Evolutionary conservation across 225 moss, liverwort and hornwort genomes (phyloP).

Genomic region (Asterella californica): DNA sequence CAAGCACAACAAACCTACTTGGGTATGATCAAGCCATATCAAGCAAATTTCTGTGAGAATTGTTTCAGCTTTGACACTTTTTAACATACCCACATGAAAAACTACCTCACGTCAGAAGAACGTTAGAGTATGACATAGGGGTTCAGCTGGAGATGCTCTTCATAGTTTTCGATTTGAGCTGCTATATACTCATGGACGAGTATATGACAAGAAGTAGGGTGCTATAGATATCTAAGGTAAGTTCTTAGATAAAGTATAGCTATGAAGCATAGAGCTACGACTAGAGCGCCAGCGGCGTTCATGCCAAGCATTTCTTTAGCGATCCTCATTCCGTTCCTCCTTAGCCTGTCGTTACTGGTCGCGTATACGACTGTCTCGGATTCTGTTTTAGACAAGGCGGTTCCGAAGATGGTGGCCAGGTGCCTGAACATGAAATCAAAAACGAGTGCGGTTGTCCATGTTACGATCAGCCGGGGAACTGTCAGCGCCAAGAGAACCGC

Average conservation of each 20-base stretch:
- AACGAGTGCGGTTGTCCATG: slow-evolving; percentile 31
- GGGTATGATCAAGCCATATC: too few relatives aligned
- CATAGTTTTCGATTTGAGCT: too few relatives aligned
- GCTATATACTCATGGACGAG: too few relatives aligned
- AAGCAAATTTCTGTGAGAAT: too few relatives aligned
- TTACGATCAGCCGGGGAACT: slow-evolving; percentile 32
- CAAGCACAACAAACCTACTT: too few relatives aligned
- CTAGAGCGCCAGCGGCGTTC: slow-evolving; percentile 3
- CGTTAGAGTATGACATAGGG: too few relatives aligned
- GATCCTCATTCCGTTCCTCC: slow-evolving; percentile 17
- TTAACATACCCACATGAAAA: too few relatives aligned
- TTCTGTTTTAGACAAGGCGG: slow-evolving; percentile 1
- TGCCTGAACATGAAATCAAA: slow-evolving; percentile 34
- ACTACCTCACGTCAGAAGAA: too few relatives aligned
- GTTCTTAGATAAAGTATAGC: slow-evolving; percentile 17
- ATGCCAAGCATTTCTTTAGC: slow-evolving; percentile 25
- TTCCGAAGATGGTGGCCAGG: slow-evolving; percentile 13
- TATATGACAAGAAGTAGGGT: too few relatives aligned
- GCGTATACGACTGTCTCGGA: neutral
- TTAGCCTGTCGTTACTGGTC: slow-evolving; percentile 8
- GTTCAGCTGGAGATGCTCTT: too few relatives aligned
- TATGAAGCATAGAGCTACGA: slow-evolving; percentile 23
- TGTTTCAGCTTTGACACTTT: too few relatives aligned
- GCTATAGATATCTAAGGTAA: slow-evolving; percentile 16
- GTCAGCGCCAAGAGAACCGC: slow-evolving; percentile 20